Base-by-base conservation (phyloP, 805 yeast species). In the Lachancea kluyveri region DNA sequence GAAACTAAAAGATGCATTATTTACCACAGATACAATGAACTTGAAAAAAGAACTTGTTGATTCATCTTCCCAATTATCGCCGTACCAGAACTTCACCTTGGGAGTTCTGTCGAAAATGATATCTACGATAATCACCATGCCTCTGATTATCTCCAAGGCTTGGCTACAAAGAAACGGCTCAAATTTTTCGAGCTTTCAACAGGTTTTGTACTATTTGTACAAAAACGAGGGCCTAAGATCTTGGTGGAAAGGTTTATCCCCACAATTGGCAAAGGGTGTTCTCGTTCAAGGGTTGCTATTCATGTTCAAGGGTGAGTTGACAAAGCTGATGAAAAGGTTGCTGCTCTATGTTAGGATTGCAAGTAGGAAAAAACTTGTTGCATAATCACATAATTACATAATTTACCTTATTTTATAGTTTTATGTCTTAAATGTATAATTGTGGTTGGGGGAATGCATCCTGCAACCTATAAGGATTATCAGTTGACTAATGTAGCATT, bases 261-360 rank as follows among this genome's bases (percentile, higher is more conserved):
- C 94, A 5, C 95, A 85, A 54, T 65, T 85, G 36, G 54, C 77
- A 23, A 85, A 85, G 64, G 94, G 92, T 1, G 79, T 84, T 2
- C 57, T 85, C 25, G 94, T 84, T 4, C 95, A 85, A 57, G 95
- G 95, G 0, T 64, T 85, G 39, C 65, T 85, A 46, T 80, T 85
- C 51, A 81, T 80, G 78, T 80, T 79, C 59, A 82, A 77, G 57
- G 92, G 82, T 45, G 84, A 79, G 52, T 52, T 74, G 31, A 74
- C 47, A 6, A 54, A 52, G 29, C 21, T 31, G 7, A 18, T 46
- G 23, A 44, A 39, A 26, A 39, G 36, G 66, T 54, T 40, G 4
- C 17, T 30, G 19, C 17, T 30, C n/a, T 21, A 26, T 18, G 11
- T 27, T 4, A 13, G 13, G 10, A 13, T 28, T 9, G 21, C 19